These are phyloP conservation scores for Cytospora chrysosperma DNA, from an alignment of 2,329 filamentous ascomycete species.

Conservation along the genomic window DNA sequence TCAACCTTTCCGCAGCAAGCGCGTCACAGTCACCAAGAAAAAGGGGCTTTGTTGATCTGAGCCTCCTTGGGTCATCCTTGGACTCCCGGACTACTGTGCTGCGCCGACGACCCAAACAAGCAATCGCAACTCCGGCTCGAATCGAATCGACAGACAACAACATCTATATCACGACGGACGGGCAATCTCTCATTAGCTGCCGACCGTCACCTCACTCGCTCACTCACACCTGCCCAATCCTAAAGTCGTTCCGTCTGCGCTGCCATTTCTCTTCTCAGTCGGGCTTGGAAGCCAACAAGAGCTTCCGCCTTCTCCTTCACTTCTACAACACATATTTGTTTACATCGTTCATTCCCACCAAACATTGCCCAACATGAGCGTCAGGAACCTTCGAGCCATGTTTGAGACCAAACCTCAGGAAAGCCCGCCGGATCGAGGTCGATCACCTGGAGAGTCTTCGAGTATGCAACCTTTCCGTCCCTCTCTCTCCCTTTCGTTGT, in stretches of 20 bases:
- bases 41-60: slow-evolving; percentile 6
- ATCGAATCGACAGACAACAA: not conserved
- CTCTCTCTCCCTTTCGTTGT: not conserved
- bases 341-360: slow-evolving; percentile 14
- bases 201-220: slow-evolving; percentile 22
- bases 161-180: not conserved
- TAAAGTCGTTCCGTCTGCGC: not conserved
- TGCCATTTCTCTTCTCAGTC: not conserved
- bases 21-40: slow-evolving; percentile 12
- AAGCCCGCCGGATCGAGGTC: slow-evolving; percentile 66
- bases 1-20: slow-evolving; percentile 5
- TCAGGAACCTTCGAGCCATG: slow-evolving; percentile 75
- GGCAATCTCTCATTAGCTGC: slow-evolving; percentile 1
- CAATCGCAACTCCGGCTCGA: not conserved
- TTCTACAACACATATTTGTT: not conserved
- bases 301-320: not conserved
- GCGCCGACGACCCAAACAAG: not conserved
- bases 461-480: slow-evolving; percentile 29
- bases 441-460: slow-evolving; percentile 58
- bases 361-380: slow-evolving; percentile 55
- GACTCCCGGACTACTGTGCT: not conserved
- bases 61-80: not conserved
- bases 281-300: not conserved
- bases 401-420: slow-evolving; percentile 71
- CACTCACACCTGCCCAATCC: slow-evolving; percentile 31